Conservation (phyloP, 2,329 filamentous ascomycete species). For the Cyclaneusma minus region DNA sequence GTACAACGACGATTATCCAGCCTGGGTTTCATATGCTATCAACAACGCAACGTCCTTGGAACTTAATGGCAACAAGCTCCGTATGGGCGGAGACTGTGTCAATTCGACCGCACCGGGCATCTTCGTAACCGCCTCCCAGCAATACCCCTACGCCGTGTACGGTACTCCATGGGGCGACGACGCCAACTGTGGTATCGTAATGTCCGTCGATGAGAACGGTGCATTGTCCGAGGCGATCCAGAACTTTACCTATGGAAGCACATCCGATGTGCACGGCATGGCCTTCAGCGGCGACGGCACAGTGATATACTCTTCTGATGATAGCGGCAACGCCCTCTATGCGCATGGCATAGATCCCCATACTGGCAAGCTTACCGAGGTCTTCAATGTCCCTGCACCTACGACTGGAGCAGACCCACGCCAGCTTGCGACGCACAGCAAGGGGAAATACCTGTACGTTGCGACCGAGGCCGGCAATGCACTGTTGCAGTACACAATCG, state of each 20-base stretch:
- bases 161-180: constrained; percentile 15
- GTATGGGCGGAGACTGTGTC: constrained; percentile 8
- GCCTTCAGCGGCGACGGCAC: constrained; percentile 27
- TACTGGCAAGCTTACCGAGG: constrained; percentile 6
- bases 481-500: constrained; percentile 18
- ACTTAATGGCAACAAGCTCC: constrained; percentile 8
- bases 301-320: constrained; percentile 31
- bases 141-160: constrained; percentile 15
- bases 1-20: constrained; percentile 10
- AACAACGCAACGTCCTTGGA: constrained; percentile 10
- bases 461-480: constrained; percentile 30
- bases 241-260: constrained; percentile 26
- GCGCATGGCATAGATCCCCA: constrained; percentile 12
- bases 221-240: constrained; percentile 24
- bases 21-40: constrained; percentile 16
- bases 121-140: constrained; percentile 11
- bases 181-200: constrained; percentile 16
- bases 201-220: constrained; percentile 26
- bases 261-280: constrained; percentile 31
- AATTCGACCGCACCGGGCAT: constrained; percentile 11
- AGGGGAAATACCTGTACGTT: constrained; percentile 25
- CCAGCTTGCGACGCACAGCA: constrained; percentile 13
- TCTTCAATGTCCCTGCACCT: constrained; percentile 7
- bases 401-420: constrained; percentile 12
- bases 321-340: constrained; percentile 27